phyloP scores from a whole-genome alignment of 2,329 filamentous ascomycete genomes.

The Berkeleyomyces rouxiae region DNA sequence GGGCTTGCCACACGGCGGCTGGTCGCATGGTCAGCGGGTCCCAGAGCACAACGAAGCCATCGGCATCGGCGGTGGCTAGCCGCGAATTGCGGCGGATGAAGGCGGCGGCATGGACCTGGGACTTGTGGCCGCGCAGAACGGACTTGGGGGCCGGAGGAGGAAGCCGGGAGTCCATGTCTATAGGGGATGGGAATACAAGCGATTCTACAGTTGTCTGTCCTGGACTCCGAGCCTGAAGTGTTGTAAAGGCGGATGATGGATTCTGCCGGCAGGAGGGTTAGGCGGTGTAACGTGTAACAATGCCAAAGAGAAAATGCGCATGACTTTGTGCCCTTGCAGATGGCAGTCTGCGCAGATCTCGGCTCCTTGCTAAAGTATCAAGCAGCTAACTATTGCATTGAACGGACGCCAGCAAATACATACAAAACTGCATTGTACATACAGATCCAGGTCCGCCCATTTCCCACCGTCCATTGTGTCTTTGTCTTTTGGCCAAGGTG shows the following conservation, averaged over 20 bases:
- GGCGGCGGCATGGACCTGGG: conserved; percentile 59
- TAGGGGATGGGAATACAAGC: background rate
- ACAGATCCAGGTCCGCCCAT: too few species aligned
- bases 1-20: conserved; percentile 71
- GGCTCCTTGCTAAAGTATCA: too few species aligned
- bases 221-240: too few species aligned
- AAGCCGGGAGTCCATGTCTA: background rate
- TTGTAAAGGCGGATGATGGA: background rate
- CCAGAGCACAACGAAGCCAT: conserved; percentile 82
- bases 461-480: too few species aligned
- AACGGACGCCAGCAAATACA: too few species aligned
- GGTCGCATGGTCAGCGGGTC: conserved; percentile 66
- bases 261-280: background rate
- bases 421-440: too few species aligned
- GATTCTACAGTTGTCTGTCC: background rate
- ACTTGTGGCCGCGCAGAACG: conserved; percentile 71
- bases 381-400: too few species aligned
- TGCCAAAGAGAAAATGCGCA: background rate
- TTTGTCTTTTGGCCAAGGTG: too few species aligned
- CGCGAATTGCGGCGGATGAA: conserved; percentile 61
- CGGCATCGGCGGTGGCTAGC: conserved; percentile 72
- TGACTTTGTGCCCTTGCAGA: too few species aligned
- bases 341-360: too few species aligned
- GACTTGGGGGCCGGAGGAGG: conserved; percentile 25
- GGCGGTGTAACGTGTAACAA: background rate